Evolutionary conservation across 805 yeast genomes (phyloP).

Genomic region (Cyberlindnera maritima): DNA sequence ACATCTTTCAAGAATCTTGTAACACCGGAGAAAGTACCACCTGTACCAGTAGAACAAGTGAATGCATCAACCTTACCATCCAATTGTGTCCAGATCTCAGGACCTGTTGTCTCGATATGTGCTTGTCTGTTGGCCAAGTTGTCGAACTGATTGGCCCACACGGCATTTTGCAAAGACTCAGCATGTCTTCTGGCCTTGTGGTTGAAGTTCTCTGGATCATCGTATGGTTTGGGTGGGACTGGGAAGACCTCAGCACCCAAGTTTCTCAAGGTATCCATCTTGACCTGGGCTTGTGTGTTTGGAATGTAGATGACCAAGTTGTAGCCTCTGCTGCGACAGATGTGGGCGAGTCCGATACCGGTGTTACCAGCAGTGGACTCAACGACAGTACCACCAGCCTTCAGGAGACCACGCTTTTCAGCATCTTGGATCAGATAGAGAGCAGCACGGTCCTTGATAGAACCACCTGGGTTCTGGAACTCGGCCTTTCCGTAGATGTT

Average conservation of each 20-base stretch:
- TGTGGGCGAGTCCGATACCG: slow-evolving; percentile 87
- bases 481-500: slow-evolving; percentile 89
- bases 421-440: slow-evolving; percentile 75
- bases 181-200: slow-evolving; percentile 88
- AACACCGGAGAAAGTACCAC: slow-evolving; percentile 88
- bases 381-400: slow-evolving; percentile 81
- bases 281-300: slow-evolving; percentile 78
- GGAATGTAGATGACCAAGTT: slow-evolving; percentile 89
- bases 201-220: slow-evolving; percentile 81
- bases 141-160: slow-evolving; percentile 93
- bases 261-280: slow-evolving; percentile 68
- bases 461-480: slow-evolving; percentile 91
- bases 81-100: slow-evolving; percentile 86
- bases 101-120: slow-evolving; percentile 87
- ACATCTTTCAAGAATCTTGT: slow-evolving; percentile 74
- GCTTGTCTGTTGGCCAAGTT: slow-evolving; percentile 86
- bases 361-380: slow-evolving; percentile 97
- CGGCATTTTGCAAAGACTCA: slow-evolving; percentile 69
- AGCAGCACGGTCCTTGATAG: slow-evolving; percentile 90
- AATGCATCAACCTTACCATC: slow-evolving; percentile 77
- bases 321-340: slow-evolving; percentile 80
- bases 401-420: slow-evolving; percentile 59
- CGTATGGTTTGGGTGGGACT: slow-evolving; percentile 82
- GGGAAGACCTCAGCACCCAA: slow-evolving; percentile 87
- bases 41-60: slow-evolving; percentile 91